Conservation (phyloP, 352 stramenopile species). For the Phytophthora cactorum region DNA sequence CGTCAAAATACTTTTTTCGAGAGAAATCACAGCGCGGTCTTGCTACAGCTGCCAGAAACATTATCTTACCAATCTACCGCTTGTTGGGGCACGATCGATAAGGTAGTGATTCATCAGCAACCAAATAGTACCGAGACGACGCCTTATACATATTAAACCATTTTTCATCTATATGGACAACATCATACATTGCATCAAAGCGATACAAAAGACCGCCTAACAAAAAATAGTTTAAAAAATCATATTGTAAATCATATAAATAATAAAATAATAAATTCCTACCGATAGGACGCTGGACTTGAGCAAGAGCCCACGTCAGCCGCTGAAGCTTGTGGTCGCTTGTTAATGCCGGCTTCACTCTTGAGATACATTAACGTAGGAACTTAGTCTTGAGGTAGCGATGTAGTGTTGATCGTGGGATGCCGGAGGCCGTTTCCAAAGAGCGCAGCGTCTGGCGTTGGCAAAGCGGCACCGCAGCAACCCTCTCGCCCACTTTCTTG, state of each 20-base stretch:
- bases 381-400: background rate
- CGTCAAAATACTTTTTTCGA: constrained; percentile 11
- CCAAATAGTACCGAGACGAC: background rate
- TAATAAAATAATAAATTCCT: background rate
- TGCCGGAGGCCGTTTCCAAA: background rate
- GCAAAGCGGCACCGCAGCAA: constrained; percentile 3
- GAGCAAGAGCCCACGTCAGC: background rate
- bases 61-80: constrained; percentile 22
- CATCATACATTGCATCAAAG: constrained; percentile 1
- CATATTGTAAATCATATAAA: background rate
- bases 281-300: background rate
- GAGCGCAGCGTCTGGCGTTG: background rate
- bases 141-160: constrained; percentile 6
- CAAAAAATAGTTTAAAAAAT: background rate
- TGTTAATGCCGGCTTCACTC: background rate
- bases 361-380: background rate
- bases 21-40: constrained; percentile 14
- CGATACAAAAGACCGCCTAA: background rate
- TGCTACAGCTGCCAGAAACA: constrained; percentile 27
- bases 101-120: background rate
- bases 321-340: background rate
- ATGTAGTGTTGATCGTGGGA: background rate
- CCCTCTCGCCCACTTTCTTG: background rate
- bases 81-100: constrained; percentile 7
- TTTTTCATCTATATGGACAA: constrained; percentile 6